These are phyloP conservation scores for Vachellia collinsii DNA, from an alignment of 306 rosid species.

Conservation along the genomic window DNA sequence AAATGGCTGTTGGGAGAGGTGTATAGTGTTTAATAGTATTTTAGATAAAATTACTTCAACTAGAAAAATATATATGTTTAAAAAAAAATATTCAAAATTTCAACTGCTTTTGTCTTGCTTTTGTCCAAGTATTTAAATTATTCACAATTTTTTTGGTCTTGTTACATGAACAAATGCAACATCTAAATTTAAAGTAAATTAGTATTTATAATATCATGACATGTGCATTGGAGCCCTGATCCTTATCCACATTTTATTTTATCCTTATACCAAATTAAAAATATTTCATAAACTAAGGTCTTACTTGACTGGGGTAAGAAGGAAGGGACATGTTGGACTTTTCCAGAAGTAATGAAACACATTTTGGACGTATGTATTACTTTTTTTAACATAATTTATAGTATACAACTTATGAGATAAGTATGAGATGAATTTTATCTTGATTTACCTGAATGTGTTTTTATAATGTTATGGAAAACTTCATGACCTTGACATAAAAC, in stretches of 20 bases:
- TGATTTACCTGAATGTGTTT: too few species aligned
- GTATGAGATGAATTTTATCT: too few species aligned
- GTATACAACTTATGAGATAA: too few species aligned
- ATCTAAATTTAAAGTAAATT: neutral
- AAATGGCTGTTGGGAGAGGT: too few species aligned
- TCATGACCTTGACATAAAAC: too few species aligned
- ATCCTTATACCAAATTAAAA: neutral
- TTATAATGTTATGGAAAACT: too few species aligned
- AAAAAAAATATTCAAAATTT: neutral
- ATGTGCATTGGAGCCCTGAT: neutral
- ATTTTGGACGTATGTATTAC: too few species aligned
- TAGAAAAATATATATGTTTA: too few species aligned
- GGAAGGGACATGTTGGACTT: neutral
- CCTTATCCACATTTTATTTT: neutral
- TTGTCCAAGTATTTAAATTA: neutral
- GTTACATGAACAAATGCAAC: neutral
- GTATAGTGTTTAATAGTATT: too few species aligned
- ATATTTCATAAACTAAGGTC: neutral
- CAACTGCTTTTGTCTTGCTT: neutral
- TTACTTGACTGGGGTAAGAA: neutral
- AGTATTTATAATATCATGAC: neutral
- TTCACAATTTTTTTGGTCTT: neutral
- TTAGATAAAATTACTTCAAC: too few species aligned
- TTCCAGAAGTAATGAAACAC: neutral
- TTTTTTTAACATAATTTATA: too few species aligned